phyloP scores from a whole-genome alignment of 177 flowering plant species.

The Vitis hybrid region DNA sequence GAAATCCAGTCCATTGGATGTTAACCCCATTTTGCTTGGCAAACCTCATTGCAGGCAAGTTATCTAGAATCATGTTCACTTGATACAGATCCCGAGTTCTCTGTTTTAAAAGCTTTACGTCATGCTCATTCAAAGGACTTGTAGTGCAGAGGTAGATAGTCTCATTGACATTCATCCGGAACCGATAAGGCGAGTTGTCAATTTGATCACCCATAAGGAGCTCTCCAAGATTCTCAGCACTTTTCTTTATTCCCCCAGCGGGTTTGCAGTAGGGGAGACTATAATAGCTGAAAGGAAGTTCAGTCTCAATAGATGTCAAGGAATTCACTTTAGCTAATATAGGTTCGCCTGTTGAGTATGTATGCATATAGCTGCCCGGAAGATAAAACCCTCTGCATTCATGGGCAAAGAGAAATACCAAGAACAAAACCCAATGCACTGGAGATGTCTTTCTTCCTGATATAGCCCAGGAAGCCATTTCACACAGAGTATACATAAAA shows the following conservation, averaged over 20 bases:
- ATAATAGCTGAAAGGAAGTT: constrained; percentile 17
- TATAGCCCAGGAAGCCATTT: no score
- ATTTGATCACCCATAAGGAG: constrained; percentile 18
- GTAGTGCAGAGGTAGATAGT: constrained; percentile 14
- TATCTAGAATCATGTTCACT: constrained; percentile 14
- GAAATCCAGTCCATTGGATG: constrained; percentile 14
- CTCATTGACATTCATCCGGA: constrained; percentile 13
- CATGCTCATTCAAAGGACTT: constrained; percentile 9
- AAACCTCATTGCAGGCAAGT: constrained; percentile 11
- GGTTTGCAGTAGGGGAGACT: constrained; percentile 13
- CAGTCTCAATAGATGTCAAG: constrained; percentile 17
- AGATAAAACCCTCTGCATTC: constrained; percentile 12
- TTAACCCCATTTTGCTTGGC: constrained; percentile 5
- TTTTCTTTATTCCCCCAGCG: not conserved
- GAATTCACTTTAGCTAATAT: constrained; percentile 15
- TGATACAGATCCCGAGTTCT: constrained; percentile 15
- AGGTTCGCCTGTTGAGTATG: constrained; percentile 3
- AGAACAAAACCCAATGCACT: not conserved
- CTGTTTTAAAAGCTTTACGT: constrained; percentile 15
- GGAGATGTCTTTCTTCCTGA: no score
- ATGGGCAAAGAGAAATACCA: constrained; percentile 2
- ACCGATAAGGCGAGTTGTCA: constrained; percentile 13
- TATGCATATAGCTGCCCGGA: constrained; percentile 19
- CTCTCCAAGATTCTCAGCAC: constrained; percentile 18
- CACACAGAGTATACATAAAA: no score